Evolutionary conservation across 768 basidiomycete genomes (phyloP), one percentile per base, ranked within the genome.

Genomic region (Psilocybe subaeruginosa): DNA sequence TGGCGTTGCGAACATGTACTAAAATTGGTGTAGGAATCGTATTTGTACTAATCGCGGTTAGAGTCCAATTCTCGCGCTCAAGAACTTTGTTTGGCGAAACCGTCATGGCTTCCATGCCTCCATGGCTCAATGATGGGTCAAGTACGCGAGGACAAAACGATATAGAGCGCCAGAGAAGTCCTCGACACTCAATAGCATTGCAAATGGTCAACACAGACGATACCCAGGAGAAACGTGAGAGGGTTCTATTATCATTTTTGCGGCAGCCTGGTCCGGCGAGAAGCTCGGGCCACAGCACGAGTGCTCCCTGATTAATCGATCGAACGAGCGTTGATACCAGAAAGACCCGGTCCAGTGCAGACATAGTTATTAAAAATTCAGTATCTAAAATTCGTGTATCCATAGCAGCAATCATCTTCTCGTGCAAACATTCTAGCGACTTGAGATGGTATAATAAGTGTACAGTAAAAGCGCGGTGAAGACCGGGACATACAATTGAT

Each of bases 21-120:
- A 46, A 54, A 46, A 45, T 37, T 39, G 19, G 31, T 19, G 8
- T 37, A 74, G 73, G 73, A 8, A 74, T 73, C 47, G 72, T 73
- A 3, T 74, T 74, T 54, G 70, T 73, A 8, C 50, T 74, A 35
- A 72, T 74, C 27, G 68, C 70, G 8, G 70, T 73, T 2, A 64
- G 73, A 9, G 67, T 73, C 1, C 72, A 74, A 43, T 65, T 72
- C 43, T 62, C 69, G 5, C 56, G 62, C 30, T 65, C 67, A 27
- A 64, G 53, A 27, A 65, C 66, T 4, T 41, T 69, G 14, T 61
- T 64, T 30, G 61, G 64, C 30, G 55, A 56, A 37, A 58, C 69
- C 19, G 39, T 59, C 39, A 56, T 64, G 53, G 56, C 60, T 9
- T 58, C 56, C 7, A 51, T 67, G 35, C 68, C 67, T 19, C 53